These are phyloP conservation scores for Solanum gracilifrons DNA, from an alignment of 257 asterid species.

Conservation along the genomic window DNA sequence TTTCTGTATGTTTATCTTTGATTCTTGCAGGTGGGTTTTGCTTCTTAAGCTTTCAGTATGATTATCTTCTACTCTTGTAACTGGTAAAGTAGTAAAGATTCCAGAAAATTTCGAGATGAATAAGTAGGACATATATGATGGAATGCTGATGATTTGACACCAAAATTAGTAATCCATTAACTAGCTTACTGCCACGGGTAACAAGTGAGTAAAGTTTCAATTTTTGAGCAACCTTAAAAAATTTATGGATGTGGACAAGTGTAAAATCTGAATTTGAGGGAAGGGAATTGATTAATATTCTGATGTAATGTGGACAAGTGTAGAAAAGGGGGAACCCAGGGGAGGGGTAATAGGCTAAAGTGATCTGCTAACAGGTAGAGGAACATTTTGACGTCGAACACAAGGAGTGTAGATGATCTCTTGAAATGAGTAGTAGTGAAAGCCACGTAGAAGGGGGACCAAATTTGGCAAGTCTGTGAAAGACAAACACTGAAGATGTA, in stretches of 20 bases:
- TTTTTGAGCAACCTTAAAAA: background rate
- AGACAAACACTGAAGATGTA: background rate
- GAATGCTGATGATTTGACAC: background rate
- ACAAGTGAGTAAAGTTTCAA: background rate
- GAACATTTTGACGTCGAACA: background rate
- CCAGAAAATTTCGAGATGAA: background rate
- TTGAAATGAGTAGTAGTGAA: background rate
- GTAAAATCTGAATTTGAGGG: background rate
- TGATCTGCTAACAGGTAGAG: background rate
- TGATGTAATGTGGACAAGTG: background rate
- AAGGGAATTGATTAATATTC: background rate
- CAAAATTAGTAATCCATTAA: background rate
- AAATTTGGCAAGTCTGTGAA: background rate
- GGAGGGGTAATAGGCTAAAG: background rate
- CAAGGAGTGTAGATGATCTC: background rate
- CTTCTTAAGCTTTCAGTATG: background rate
- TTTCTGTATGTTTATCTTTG: background rate
- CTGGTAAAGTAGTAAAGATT: background rate
- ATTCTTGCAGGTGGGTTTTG: slow-evolving; percentile 27
- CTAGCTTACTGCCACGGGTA: background rate
- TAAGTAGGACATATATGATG: background rate
- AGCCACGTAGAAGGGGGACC: background rate
- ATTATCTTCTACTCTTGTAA: background rate
- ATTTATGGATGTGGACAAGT: background rate
- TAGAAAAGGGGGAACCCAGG: background rate